Evolutionary conservation across 306 rosid genomes (phyloP).

Genomic region (Rosa multiflora): DNA sequence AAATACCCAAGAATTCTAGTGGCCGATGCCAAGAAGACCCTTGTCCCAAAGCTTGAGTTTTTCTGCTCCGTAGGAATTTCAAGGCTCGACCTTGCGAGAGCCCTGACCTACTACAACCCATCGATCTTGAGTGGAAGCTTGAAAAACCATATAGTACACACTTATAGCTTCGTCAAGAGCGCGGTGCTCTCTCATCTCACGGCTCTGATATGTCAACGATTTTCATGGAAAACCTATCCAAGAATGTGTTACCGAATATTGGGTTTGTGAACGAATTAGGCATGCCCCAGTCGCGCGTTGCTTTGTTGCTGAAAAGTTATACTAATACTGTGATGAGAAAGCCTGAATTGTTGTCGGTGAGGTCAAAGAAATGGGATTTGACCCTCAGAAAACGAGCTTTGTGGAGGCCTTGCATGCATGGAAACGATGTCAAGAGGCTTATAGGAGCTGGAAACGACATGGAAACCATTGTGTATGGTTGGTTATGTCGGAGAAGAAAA

Average conservation of each 20-base stretch:
- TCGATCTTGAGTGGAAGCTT: constrained; percentile 13
- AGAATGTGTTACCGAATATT: constrained; percentile 24
- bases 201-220: not conserved
- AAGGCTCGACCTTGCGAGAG: constrained; percentile 12
- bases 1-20: constrained; percentile 15
- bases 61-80: constrained; percentile 35
- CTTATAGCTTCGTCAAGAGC: constrained; percentile 24
- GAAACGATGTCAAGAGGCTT: not conserved
- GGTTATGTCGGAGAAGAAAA: constrained; percentile 28
- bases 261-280: constrained; percentile 15
- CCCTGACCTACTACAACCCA: constrained; percentile 4
- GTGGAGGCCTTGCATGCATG: not conserved
- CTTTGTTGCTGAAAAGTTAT: constrained; percentile 2
- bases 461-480: constrained; percentile 24
- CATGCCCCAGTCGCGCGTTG: constrained; percentile 1
- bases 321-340: not conserved
- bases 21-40: constrained; percentile 19
- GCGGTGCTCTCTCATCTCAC: not conserved
- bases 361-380: constrained; percentile 29
- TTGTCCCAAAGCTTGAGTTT: constrained; percentile 38
- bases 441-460: not conserved
- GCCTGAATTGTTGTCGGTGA: not conserved
- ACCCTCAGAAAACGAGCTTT: not conserved
- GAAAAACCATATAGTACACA: constrained; percentile 23
- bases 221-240: not conserved